Evolutionary conservation across 2,329 filamentous ascomycete genomes (phyloP), one percentile per base, ranked within the genome.

Genomic region (Parasarocladium wereldwijsianum): DNA sequence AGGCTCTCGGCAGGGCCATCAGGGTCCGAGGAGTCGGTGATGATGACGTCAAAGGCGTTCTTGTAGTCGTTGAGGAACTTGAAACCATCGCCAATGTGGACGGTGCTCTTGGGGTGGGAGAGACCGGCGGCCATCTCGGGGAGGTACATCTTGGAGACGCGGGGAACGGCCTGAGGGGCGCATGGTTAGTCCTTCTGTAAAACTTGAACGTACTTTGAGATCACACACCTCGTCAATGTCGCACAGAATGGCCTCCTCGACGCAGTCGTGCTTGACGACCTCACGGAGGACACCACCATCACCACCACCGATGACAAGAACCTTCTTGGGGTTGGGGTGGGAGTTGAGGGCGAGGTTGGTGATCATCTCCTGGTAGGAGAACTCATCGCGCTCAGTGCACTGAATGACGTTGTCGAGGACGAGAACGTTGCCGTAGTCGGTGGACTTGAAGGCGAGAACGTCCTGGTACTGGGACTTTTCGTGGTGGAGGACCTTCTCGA

Each of bases 351-450:
- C 90, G 43, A 98, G 71, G 63, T 98, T 85, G 45, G 87, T 86
- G 61, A 98, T 98, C 90, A 98, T 98, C 73, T 98, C 90, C 70
- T 98, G 90, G 75, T 93, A 93, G 47, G 86, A 84, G 70, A 96
- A 98, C 67, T 98, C 90, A 54, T 98, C 85, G 42, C 87, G 78
- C 74, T 98, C 90, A 44, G 90, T 96, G 72, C 77, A 85, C 64
- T 98, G 90, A 58, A 98, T 93, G 55, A 94, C 90, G 55, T 96
- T 96, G 71, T 98, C 90, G 44, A 98, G 75, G 39, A 98, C 87
- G 35, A 98, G 71, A 37, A 96, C 87, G 51, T 76, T 93, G 58
- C 90, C 90, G 58, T 96, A 81, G 70, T 96, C 76, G 65, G 79
- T 93, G 46, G 84, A 93, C 70, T 98, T 81, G 66, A 98, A 98